Evolutionary conservation across 345 rosid genomes (phyloP), one percentile per base, ranked within the genome.

Genomic region (Excoecaria cochinchinensis): DNA sequence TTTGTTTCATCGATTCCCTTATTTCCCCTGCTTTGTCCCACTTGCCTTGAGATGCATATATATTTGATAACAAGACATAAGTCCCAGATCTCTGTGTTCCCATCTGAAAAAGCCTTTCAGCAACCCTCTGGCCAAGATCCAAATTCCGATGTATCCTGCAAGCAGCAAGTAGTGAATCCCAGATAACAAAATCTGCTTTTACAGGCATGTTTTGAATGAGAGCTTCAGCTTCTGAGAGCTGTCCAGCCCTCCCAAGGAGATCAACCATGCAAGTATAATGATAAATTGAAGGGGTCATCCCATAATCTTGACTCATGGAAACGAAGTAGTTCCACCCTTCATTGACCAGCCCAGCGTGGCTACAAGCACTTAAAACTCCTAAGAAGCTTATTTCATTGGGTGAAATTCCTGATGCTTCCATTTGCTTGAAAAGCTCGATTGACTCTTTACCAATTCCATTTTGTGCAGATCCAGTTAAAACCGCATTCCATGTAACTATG

Each of bases 401-500:
- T 11, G 38, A 38, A 70, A 74, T 48, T 59, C 74, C 76, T 11
- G 73, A 36, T 51, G 53, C 73, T 77, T 50, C 62, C 84, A 81
- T 81, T 67, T 73, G 79, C 15, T 74, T 74, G 69, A 77, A 81
- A 59, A 81, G 4, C 36, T 67, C 24, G 47, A 55, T 70, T 50
- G 78, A 78, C 70, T 77, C 81, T 65, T 58, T 51, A 14, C 66
- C 76, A 7, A 70, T 75, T 67, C 81, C 79, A 48, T 74, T 81
- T 70, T 81, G 84, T 39, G 81, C 84, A 66, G 78, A 70, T 70
- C 81, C 84, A 51, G 58, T 25, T n/a, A 77, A 74, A 66, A 77
- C 76, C n/a, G 81, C 79, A 77, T 81, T 81, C 84, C 84, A 81
- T 11, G 81, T 38, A 70, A 81, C 58, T 58, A 65, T 59, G 52